Percentiles rank a stretch among this genome's conserved stretches.
These are phyloP conservation scores for Penicillium oxalicum DNA, from an alignment of 2,329 filamentous ascomycete genomes.

Conservation along the genomic window DNA sequence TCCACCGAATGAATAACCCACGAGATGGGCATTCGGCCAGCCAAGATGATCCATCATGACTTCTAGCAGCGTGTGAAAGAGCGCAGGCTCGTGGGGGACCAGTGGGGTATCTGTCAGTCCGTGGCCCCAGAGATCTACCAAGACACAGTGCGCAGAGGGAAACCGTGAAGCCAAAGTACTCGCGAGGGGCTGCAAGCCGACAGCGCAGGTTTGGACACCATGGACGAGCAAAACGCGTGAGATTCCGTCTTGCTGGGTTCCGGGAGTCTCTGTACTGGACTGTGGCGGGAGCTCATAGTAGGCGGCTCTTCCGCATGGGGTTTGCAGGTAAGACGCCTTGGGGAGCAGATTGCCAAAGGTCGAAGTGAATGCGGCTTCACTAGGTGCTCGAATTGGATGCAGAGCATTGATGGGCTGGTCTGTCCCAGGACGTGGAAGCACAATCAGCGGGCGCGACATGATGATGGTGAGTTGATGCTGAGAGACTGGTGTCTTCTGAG, in stretches of 20 bases:
- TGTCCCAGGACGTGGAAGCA: conserved; percentile 18
- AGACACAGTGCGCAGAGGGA: conserved; percentile 36
- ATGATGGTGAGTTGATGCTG: background rate
- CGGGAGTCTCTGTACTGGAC: background rate
- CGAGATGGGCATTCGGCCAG: conserved; percentile 42
- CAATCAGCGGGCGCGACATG: conserved; percentile 11
- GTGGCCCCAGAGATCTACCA: conserved; percentile 51
- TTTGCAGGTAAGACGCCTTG: conserved; percentile 18
- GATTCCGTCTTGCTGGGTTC: background rate
- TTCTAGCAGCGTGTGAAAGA: conserved; percentile 44
- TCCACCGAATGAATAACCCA: conserved; percentile 50
- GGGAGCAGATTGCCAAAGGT: conserved; percentile 21
- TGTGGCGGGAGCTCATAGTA: conserved; percentile 15
- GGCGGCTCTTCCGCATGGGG: conserved; percentile 12
- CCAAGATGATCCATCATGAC: conserved; percentile 35
- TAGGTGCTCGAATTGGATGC: conserved; percentile 17
- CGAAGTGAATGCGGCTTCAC: conserved; percentile 18
- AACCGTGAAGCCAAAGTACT: conserved; percentile 30
- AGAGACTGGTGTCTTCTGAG: no score
- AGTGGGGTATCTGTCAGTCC: conserved; percentile 48
- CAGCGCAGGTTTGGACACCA: conserved; percentile 47
- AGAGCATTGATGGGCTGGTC: background rate
- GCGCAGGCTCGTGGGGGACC: conserved; percentile 32
- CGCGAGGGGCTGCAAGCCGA: conserved; percentile 44
- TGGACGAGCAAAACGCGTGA: conserved; percentile 44